Evolutionary conservation across 345 rosid species (phyloP).

Genomic region (Xanthoceras sorbifolium): DNA sequence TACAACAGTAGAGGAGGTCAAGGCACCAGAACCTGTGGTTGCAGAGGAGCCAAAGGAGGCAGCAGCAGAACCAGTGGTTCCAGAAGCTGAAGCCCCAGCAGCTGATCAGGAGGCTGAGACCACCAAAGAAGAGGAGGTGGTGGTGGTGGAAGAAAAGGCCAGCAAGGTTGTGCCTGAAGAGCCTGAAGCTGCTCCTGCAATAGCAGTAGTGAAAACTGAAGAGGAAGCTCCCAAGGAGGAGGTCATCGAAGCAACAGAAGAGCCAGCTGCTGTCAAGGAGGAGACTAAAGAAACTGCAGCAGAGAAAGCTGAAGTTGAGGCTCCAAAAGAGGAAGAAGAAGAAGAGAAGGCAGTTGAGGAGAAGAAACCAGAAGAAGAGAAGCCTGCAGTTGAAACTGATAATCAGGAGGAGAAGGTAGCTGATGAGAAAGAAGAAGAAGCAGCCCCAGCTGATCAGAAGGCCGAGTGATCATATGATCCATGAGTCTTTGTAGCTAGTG

Average conservation of each 20-base stretch:
- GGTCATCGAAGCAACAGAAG: conserved; percentile 7
- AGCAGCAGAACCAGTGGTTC: conserved; percentile 25
- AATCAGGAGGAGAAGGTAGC: conserved; percentile 25
- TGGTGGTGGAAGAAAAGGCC: conserved; percentile 34
- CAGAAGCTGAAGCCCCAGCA: conserved; percentile 28
- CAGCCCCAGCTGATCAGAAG: conserved; percentile 31
- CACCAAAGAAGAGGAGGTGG: conserved; percentile 28
- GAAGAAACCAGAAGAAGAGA: conserved; percentile 16
- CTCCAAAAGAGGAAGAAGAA: conserved; percentile 32
- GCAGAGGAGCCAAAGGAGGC: conserved; percentile 23
- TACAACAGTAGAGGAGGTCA: conserved; percentile 26
- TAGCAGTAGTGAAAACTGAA: conserved; percentile 23
- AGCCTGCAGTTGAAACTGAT: conserved; percentile 10
- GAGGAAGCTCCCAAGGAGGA: conserved; percentile 33
- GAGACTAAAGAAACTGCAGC: conserved; percentile 23
- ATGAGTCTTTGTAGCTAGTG: background rate
- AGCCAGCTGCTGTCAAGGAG: conserved; percentile 23
- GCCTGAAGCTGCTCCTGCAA: conserved; percentile 11
- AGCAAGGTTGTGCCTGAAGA: conserved; percentile 35
- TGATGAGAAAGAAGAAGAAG: conserved; percentile 21
- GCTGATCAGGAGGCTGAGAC: background rate
- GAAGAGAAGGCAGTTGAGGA: conserved; percentile 29
- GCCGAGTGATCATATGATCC: conserved; percentile 20
- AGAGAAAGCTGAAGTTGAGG: conserved; percentile 27
- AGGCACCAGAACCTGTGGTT: conserved; percentile 14